Conservation (phyloP, 805 yeast genomes). For the Candida broadrunensis region DNA sequence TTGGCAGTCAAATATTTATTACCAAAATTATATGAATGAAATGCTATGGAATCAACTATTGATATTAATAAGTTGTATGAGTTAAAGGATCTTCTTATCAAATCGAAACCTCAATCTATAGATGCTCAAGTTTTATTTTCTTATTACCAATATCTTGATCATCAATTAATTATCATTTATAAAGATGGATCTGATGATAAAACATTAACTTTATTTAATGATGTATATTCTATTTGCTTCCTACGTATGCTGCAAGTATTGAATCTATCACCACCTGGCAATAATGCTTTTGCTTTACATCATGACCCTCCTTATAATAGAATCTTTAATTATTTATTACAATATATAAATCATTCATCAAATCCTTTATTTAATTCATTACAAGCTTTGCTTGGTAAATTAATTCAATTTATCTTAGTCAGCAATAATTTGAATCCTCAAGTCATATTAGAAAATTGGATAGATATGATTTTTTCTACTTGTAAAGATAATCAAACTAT, state of each 20-base stretch:
- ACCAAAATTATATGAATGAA: no score
- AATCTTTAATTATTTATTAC: slow-evolving; percentile 52
- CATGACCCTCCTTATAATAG: not conserved
- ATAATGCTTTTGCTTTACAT: no score
- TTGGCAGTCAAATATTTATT: no score
- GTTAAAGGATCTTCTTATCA: no score
- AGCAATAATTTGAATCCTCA: slow-evolving; percentile 7
- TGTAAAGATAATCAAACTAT: not conserved
- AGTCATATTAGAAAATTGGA: slow-evolving; percentile 43
- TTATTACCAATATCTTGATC: no score
- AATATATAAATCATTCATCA: slow-evolving; percentile 68
- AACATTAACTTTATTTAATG: slow-evolving; percentile 42
- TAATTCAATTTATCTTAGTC: slow-evolving; percentile 37
- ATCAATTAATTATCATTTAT: not conserved
- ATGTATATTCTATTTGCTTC: slow-evolving; percentile 64
- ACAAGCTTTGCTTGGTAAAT: slow-evolving; percentile 55
- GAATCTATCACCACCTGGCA: no score
- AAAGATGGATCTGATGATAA: not conserved
- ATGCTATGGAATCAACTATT: no score
- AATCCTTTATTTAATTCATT: slow-evolving; percentile 71
- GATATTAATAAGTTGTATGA: no score
- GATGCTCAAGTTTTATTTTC: no score
- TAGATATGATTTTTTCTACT: slow-evolving; percentile 20
- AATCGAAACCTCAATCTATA: no score
- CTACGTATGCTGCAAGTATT: slow-evolving; percentile 13